Evolutionary conservation across 306 rosid genomes (phyloP).

Genomic region (Crotalaria pallida): DNA sequence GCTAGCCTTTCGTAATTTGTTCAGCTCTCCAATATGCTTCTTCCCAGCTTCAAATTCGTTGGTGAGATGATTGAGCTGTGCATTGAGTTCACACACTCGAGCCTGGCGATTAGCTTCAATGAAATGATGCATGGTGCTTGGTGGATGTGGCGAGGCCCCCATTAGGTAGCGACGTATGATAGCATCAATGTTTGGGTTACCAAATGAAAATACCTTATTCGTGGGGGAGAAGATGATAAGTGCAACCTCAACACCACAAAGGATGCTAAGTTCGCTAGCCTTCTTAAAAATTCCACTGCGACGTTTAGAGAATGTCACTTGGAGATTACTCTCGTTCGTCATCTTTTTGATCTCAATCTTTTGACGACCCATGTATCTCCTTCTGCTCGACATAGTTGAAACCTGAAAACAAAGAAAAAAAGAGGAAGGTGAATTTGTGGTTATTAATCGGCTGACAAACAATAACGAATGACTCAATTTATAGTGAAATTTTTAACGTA

Average conservation of each 20-base stretch:
- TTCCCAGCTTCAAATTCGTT: not conserved
- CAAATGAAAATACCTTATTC: conserved; percentile 7
- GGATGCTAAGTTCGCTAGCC: conserved; percentile 23
- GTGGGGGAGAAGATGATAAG: conserved; percentile 11
- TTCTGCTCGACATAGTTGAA: not conserved
- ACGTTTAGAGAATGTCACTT: conserved; percentile 24
- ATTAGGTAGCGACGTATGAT: not conserved
- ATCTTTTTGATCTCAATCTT: conserved; percentile 21
- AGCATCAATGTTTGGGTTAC: not conserved
- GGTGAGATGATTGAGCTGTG: not conserved
- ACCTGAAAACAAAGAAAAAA: not conserved
- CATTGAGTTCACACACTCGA: not conserved
- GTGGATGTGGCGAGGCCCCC: not conserved
- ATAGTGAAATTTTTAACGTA: not conserved
- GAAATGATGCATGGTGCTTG: not conserved
- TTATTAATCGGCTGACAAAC: not conserved
- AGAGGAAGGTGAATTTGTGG: not conserved
- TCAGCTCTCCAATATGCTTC: not conserved
- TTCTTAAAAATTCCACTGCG: too few species aligned
- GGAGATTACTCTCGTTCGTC: conserved; percentile 13
- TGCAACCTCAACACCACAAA: not conserved
- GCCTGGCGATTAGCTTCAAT: not conserved
- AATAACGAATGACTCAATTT: not conserved
- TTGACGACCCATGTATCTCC: conserved; percentile 10
- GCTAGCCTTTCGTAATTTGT: not conserved